Evolutionary conservation across 495 filamentous ascomycete genomes (phyloP).

Genomic region (Aspergillus affinis): DNA sequence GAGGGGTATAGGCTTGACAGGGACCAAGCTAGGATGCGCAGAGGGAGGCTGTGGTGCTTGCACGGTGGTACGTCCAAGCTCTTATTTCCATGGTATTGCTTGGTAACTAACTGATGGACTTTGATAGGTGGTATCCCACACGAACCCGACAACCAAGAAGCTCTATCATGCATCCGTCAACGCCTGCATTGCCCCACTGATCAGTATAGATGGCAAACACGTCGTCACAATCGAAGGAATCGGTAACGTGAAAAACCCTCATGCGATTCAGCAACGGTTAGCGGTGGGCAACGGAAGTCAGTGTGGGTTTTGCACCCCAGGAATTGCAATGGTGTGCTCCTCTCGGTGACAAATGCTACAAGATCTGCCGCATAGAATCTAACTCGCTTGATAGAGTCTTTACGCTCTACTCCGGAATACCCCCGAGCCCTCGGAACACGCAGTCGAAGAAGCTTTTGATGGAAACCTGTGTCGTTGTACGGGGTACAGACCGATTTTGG

Average conservation of each 20-base stretch:
- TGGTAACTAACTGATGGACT: slow-evolving; percentile 17
- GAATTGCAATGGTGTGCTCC: slow-evolving; percentile 92
- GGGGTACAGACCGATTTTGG: slow-evolving; percentile 90
- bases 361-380: slow-evolving; percentile 11
- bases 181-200: slow-evolving; percentile 88
- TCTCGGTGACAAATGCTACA: neutral
- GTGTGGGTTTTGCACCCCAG: slow-evolving; percentile 90
- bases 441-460: slow-evolving; percentile 75
- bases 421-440: slow-evolving; percentile 54
- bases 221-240: slow-evolving; percentile 99
- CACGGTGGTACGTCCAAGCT: slow-evolving; percentile 64
- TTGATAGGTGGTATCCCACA: slow-evolving; percentile 74
- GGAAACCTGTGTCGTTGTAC: slow-evolving; percentile 96
- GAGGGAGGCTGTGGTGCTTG: slow-evolving; percentile 98
- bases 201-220: slow-evolving; percentile 95
- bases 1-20: slow-evolving; percentile 82
- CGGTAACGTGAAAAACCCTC: slow-evolving; percentile 80
- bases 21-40: slow-evolving; percentile 74
- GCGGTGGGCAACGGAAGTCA: slow-evolving; percentile 70
- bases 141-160: slow-evolving; percentile 83
- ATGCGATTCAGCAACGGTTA: slow-evolving; percentile 89
- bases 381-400: slow-evolving; percentile 57
- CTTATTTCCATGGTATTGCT: neutral
- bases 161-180: slow-evolving; percentile 94
- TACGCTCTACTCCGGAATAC: slow-evolving; percentile 61